Evolutionary conservation across 1,284 basidiomycete genomes (phyloP).

Genomic region (Apiotrichum mycotoxinovorans): DNA sequence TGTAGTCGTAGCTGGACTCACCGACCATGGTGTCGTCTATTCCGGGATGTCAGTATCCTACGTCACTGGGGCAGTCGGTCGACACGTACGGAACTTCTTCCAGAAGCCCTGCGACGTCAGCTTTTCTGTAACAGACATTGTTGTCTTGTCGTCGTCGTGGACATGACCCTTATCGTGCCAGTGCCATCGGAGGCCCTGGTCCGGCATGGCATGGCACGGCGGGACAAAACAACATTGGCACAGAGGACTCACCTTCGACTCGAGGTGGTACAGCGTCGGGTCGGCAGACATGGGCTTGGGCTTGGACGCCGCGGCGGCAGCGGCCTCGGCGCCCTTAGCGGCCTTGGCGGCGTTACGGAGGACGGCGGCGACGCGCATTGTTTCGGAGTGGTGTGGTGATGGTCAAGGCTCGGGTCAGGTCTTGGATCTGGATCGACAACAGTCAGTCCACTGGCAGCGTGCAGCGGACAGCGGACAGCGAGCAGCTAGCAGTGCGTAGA

Average conservation of each 20-base stretch:
- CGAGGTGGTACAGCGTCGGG: constrained; percentile 79
- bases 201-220: too few species aligned
- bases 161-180: too few species aligned
- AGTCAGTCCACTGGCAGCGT: too few species aligned
- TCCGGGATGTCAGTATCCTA: constrained; percentile 6
- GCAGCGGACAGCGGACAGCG: too few species aligned
- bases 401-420: background rate
- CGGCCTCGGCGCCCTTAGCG: constrained; percentile 30
- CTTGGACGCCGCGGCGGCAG: constrained; percentile 36
- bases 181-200: too few species aligned
- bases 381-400: background rate
- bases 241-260: constrained; percentile 63
- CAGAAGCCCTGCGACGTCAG: constrained; percentile 61
- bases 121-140: background rate
- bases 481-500: too few species aligned
- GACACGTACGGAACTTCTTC: constrained; percentile 86
- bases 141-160: too few species aligned
- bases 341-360: constrained; percentile 35
- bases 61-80: background rate
- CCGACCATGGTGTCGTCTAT: constrained; percentile 74
- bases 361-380: constrained; percentile 25
- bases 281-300: constrained; percentile 58
- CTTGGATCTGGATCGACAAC: background rate
- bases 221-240: too few species aligned
- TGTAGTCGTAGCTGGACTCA: constrained; percentile 53